Evolutionary conservation across 2,329 filamentous ascomycete genomes (phyloP), one percentile per base, ranked within the genome.

Genomic region (Thelonectria discophora): DNA sequence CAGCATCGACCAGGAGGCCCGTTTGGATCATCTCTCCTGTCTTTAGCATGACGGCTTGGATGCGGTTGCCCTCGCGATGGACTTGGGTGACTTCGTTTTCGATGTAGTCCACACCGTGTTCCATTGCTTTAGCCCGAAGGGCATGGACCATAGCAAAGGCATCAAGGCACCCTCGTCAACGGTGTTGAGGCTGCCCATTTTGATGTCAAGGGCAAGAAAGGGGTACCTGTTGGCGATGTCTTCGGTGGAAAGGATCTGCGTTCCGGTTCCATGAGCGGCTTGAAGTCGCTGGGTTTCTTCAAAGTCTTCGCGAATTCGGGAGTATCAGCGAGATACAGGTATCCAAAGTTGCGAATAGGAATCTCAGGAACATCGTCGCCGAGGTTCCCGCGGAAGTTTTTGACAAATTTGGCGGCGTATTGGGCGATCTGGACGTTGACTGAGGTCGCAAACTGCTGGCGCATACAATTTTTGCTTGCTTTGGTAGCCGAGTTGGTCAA

Each of bases 401-500:
- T 63, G 20, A 63, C 55, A 2, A 63, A 63, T 2, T 55, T 46
- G 11, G 62, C 59, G 15, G 62, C 51, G 9, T 64, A 63, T 21
- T 63, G 50, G 10, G 51, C 50, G 17, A 63, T 60, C 40, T 60
- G 56, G 40, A 64, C 34, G 4, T 64, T 63, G 46, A 60, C 63
- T 5, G 55, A 50, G 3, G 59, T 63, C 1, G 59, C 62, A 3
- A 63, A 64, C 18, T 64, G 62, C 40, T 63, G 62, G 6, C 59
- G 50, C 59, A 64, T 63, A 13, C 62, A 64, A 9, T 60, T 62
- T 3, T 64, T 64, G 46, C 59, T 63, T 5, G 62, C 62, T 15
- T 60, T 49, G 6, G 62, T 64, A 27, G 62, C 55, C 2, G 60
- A 64, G 32, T 47, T 52, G 15, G 50, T 18, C 20, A 60, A 46